A percentile compares a stretch with the other conserved stretches of the same genome.
These are phyloP conservation scores for Xylaria sp. DNA, from an alignment of 2,329 filamentous ascomycete genomes.

Conservation along the genomic window DNA sequence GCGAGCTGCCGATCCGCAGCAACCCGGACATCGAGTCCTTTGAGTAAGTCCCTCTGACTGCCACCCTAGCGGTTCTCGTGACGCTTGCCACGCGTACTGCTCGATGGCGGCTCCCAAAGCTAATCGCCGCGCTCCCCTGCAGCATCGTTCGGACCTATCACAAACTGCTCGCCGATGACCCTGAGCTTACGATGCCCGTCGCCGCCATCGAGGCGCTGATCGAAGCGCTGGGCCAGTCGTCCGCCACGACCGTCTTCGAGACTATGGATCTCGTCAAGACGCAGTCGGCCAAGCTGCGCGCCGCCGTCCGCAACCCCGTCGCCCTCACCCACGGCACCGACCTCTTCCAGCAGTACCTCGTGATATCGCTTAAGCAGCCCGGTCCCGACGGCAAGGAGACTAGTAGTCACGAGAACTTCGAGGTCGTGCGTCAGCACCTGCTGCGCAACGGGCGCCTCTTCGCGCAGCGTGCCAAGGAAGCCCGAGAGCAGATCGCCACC, in stretches of 20 bases:
- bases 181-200: slow-evolving; percentile 91
- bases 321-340: slow-evolving; percentile 92
- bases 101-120: background rate
- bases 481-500: slow-evolving; percentile 78
- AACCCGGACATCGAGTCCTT: slow-evolving; percentile 35
- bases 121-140: slow-evolving; percentile 6
- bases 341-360: slow-evolving; percentile 92
- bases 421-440: slow-evolving; percentile 79
- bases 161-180: slow-evolving; percentile 63
- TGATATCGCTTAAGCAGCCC: slow-evolving; percentile 68
- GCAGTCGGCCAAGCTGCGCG: slow-evolving; percentile 77
- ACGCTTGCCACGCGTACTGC: no score
- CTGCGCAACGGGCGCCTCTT: slow-evolving; percentile 86
- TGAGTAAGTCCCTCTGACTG: slow-evolving; percentile 25
- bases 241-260: slow-evolving; percentile 87
- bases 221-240: slow-evolving; percentile 76
- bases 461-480: slow-evolving; percentile 82
- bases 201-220: slow-evolving; percentile 93
- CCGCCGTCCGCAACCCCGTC: slow-evolving; percentile 81
- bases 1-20: slow-evolving; percentile 32
- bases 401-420: slow-evolving; percentile 64
- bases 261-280: slow-evolving; percentile 83
- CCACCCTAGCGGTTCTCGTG: no score
- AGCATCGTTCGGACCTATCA: slow-evolving; percentile 61
- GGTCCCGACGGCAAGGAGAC: slow-evolving; percentile 37